Evolutionary conservation across 305 asterid species (phyloP).

Genomic region (Fraxinus platypoda): DNA sequence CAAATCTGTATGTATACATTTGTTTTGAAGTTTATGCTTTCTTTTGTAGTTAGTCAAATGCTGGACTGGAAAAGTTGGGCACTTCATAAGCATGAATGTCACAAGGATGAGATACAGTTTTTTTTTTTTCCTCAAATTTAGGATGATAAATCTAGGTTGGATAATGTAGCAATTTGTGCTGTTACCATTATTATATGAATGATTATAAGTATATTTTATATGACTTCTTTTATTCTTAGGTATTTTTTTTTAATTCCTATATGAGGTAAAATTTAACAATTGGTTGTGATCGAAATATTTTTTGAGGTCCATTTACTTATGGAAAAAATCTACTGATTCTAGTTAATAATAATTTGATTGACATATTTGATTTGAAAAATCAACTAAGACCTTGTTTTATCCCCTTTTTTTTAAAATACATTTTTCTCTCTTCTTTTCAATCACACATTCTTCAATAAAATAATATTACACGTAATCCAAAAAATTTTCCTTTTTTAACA

Average conservation of each 20-base stretch:
- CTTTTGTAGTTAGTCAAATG: neutral
- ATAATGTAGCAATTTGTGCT: neutral
- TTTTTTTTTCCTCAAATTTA: neutral
- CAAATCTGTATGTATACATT: slow-evolving; percentile 66
- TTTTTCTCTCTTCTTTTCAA: neutral
- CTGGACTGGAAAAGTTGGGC: neutral
- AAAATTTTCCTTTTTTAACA: neutral
- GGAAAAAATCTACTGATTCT: neutral
- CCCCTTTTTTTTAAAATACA: neutral
- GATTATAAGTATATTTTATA: neutral
- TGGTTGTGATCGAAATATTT: neutral
- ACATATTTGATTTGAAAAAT: neutral
- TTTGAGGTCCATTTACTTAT: neutral
- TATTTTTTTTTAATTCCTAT: neutral
- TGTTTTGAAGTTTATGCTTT: neutral
- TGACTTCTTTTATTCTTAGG: neutral
- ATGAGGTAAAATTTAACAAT: neutral
- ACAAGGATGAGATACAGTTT: neutral
- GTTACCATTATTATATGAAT: neutral
- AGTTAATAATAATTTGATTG: neutral
- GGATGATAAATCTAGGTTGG: neutral
- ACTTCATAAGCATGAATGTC: neutral
- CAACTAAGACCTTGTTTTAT: neutral
- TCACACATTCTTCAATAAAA: neutral
- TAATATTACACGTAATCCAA: neutral